Conservation (phyloP, 345 rosid species). For the Cardiospermum halicacabum region DNA sequence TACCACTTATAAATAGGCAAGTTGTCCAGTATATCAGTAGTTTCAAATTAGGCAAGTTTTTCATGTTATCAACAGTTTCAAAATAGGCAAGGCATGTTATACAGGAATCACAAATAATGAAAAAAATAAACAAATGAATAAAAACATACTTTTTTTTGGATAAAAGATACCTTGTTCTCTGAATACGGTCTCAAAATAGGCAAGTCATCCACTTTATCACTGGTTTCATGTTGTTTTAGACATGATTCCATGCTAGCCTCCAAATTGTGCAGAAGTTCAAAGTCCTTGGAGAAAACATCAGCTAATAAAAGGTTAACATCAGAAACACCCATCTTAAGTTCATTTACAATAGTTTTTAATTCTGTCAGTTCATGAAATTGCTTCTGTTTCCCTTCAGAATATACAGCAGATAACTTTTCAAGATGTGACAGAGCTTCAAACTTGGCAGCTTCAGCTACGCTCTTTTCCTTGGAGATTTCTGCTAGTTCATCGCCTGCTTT, state of each 20-base stretch:
- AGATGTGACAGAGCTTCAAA: slow-evolving; percentile 48
- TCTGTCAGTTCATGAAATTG: slow-evolving; percentile 40
- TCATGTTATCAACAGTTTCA: too few species aligned
- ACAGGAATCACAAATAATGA: neutral
- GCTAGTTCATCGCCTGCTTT: slow-evolving; percentile 40
- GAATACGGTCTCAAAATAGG: slow-evolving; percentile 29
- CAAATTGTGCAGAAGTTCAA: slow-evolving; percentile 56
- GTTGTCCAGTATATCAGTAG: too few species aligned
- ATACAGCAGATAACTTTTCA: slow-evolving; percentile 41
- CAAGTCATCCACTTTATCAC: slow-evolving; percentile 27
- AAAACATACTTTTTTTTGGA: neutral
- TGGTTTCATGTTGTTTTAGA: slow-evolving; percentile 32
- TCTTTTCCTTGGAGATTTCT: slow-evolving; percentile 49
- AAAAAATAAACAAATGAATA: neutral
- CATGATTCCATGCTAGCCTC: slow-evolving; percentile 45
- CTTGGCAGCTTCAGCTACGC: slow-evolving; percentile 56
- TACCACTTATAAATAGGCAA: neutral
- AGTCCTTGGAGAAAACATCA: slow-evolving; percentile 51
- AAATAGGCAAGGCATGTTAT: neutral
- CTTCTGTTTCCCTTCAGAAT: slow-evolving; percentile 47
- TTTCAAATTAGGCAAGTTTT: too few species aligned
- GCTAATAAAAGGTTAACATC: slow-evolving; percentile 37
- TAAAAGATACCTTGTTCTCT: slow-evolving; percentile 44
- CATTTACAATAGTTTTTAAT: slow-evolving; percentile 39
- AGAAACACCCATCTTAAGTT: slow-evolving; percentile 43